phyloP scores from a whole-genome alignment of 176 grass and related monocot genomes.

The maize (Zea mays) region DNA sequence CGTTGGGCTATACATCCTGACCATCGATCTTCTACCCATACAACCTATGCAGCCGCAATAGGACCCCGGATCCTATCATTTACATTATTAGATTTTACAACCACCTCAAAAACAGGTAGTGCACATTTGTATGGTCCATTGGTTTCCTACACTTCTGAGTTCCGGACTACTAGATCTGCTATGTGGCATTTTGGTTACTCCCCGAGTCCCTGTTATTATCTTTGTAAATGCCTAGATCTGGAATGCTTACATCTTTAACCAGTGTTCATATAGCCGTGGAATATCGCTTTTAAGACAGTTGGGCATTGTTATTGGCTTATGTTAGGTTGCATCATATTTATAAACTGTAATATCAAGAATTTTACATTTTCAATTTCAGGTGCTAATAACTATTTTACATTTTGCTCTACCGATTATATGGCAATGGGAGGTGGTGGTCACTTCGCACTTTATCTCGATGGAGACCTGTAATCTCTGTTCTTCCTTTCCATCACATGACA shows the following conservation, averaged over 20 bases:
- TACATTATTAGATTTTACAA: background rate
- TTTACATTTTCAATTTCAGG: slow-evolving; percentile 53
- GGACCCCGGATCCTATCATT: no score
- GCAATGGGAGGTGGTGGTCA: slow-evolving; percentile 92
- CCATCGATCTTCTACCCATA: no score
- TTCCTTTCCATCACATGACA: slow-evolving; percentile 1
- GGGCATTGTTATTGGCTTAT: background rate
- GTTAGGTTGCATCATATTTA: slow-evolving; percentile 22
- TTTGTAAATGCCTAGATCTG: background rate
- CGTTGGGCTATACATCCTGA: no score
- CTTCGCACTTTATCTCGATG: slow-evolving; percentile 89
- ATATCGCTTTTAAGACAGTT: background rate
- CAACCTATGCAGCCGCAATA: no score
- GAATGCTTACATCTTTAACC: background rate
- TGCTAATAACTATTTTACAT: slow-evolving; percentile 91
- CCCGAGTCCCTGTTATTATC: background rate
- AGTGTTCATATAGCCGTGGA: background rate
- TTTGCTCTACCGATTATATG: slow-evolving; percentile 71
- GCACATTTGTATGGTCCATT: background rate
- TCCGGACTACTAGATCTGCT: background rate
- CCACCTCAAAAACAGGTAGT: background rate
- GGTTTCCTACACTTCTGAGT: background rate
- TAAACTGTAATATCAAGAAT: slow-evolving; percentile 12
- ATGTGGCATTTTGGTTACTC: background rate
- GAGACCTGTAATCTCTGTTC: slow-evolving; percentile 65